phyloP scores from a whole-genome alignment of 2,329 filamentous ascomycete genomes.

The Rhinocladiella similis region DNA sequence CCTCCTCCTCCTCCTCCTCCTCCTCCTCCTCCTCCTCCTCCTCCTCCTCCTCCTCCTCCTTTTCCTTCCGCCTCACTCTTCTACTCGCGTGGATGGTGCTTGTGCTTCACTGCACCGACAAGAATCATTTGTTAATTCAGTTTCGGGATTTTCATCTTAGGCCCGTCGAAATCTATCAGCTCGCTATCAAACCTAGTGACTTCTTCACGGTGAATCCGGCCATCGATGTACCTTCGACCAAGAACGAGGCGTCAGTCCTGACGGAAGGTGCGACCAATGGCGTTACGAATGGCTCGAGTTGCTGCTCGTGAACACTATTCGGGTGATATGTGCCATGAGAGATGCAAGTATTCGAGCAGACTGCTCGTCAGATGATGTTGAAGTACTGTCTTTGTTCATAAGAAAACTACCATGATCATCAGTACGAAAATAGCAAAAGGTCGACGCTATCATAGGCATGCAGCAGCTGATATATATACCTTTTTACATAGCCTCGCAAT shows the following conservation, averaged over 20 bases:
- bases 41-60: no score
- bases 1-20: no score
- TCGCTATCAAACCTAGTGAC: conserved; percentile 52
- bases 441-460: no score
- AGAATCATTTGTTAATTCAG: conserved; percentile 40
- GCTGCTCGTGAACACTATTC: conserved; percentile 3
- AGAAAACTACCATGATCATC: no score
- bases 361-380: no score
- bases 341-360: no score
- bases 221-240: conserved; percentile 52
- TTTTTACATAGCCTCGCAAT: no score
- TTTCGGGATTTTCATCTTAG: conserved; percentile 4
- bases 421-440: no score
- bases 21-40: conserved; percentile 40
- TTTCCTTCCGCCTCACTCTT: conserved; percentile 36
- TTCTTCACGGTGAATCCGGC: conserved; percentile 57
- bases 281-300: conserved; percentile 13
- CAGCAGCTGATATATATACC: no score
- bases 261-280: conserved; percentile 20
- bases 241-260: conserved; percentile 34
- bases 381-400: no score
- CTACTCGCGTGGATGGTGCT: background rate
- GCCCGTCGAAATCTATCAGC: conserved; percentile 49
- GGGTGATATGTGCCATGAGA: no score
- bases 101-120: no score